Evolutionary conservation across 169 alveolate genomes (phyloP).

Genomic region (Perkinsus chesapeaki): DNA sequence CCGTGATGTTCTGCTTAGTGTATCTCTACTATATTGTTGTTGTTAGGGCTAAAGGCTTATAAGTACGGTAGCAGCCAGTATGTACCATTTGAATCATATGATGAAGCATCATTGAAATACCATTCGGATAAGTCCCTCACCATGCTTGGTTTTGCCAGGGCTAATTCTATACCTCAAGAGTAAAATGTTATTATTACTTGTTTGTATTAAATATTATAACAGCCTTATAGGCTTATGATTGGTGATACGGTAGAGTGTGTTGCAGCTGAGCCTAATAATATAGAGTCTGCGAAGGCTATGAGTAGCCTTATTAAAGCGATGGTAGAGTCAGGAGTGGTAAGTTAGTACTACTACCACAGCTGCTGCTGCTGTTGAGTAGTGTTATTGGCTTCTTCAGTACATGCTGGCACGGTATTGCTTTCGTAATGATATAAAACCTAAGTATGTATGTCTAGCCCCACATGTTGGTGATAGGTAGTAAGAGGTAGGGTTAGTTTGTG

Average conservation of each 20-base stretch:
- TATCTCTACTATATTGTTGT: too few species aligned
- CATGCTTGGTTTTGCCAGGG: not conserved
- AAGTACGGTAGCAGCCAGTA: not conserved
- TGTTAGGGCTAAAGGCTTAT: not conserved
- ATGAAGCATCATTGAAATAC: not conserved
- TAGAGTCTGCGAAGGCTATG: not conserved
- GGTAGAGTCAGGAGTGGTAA: not conserved
- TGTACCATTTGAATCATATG: not conserved
- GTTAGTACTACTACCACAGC: not conserved
- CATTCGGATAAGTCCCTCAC: not conserved
- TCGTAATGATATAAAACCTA: not conserved
- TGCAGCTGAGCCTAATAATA: not conserved
- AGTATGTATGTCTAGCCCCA: not conserved
- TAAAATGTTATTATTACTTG: not conserved
- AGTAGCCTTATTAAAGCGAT: not conserved
- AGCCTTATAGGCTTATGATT: not conserved
- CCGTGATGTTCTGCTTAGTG: too few species aligned
- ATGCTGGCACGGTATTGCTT: not conserved
- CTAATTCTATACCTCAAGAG: not conserved
- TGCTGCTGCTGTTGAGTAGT: not conserved
- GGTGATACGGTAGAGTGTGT: not conserved
- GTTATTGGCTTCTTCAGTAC: not conserved
- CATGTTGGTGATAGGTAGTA: not conserved
- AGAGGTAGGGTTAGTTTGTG: not conserved
- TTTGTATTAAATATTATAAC: too few species aligned